Percentiles rank a stretch among this genome's conserved stretches.
Conservation (phyloP, 331 rosid genomes). For the Arachis monticola region DNA sequence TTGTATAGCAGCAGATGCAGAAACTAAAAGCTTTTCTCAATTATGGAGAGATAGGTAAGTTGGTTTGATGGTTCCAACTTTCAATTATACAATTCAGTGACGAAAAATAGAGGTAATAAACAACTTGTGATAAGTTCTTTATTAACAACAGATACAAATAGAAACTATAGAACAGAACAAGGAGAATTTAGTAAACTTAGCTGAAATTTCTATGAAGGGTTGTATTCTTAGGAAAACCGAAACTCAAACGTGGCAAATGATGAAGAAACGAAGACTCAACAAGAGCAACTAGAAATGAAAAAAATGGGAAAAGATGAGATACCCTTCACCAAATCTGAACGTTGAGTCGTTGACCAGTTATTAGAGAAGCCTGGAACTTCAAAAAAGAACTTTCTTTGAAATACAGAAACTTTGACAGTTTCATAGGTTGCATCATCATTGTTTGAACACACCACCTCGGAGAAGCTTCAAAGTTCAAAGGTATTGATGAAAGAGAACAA, state of each 20-base stretch:
- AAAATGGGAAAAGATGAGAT: constrained; percentile 16
- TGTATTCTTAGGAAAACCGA: constrained; percentile 17
- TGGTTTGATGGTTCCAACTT: background rate
- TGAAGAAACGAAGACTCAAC: constrained; percentile 9
- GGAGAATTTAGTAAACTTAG: constrained; percentile 3
- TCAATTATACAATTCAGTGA: background rate
- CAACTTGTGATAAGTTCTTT: background rate
- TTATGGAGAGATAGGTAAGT: background rate
- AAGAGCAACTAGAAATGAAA: constrained; percentile 4
- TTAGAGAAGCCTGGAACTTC: constrained; percentile 22
- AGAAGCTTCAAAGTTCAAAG: background rate
- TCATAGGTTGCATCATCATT: constrained; percentile 32
- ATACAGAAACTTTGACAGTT: constrained; percentile 10
- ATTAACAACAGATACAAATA: constrained; percentile 8
- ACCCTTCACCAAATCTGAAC: constrained; percentile 16
- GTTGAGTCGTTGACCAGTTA: constrained; percentile 17
- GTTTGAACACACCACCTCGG: constrained; percentile 12
- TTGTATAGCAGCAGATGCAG: constrained; percentile 14
- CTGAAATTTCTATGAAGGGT: background rate
- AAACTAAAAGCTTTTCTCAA: background rate
- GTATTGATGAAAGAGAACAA: background rate
- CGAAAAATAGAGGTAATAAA: constrained; percentile 20
- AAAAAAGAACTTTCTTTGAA: constrained; percentile 3
- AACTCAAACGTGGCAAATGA: constrained; percentile 33
- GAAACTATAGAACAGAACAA: constrained; percentile 8